Evolutionary conservation across 2,329 filamentous ascomycete genomes (phyloP), one percentile per base, ranked within the genome.

Genomic region (Verticillium albo-atrum): DNA sequence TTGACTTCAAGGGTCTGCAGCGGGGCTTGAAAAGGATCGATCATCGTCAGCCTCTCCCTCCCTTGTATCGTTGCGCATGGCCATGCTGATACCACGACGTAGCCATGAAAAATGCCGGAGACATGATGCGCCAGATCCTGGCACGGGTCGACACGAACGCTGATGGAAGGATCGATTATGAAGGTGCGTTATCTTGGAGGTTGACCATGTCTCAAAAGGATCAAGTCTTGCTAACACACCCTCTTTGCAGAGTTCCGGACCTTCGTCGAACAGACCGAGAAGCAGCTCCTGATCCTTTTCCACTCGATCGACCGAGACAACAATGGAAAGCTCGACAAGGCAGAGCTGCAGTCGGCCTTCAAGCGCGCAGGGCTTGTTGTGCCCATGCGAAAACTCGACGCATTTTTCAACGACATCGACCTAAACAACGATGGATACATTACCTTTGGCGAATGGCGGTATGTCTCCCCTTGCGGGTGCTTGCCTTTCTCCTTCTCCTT

Each of bases 381-480:
- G 14, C 89, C 92, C 25, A 87, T 81, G 66, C 84, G 87, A 58
- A 90, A 92, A 69, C 78, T 99, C 53, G 85, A 91, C 64, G 84
- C 87, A 63, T 98, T 99, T 78, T 97, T 99, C 71, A 78, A 84
- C 64, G 89, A 97, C 71, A 89, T 99, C 68, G 95, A 99, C 73
- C 83, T 85, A 70, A 94, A 99, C 76, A 85, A 89, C 66, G 93
- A 99, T 72, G 92, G 92, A 54, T 86, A 79, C 64, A 96, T 98
- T 67, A 92, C 83, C 63, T 98, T 96, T 75, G 88, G 92, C 65
- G 95, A 99, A 82, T 98, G 95, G 95, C 89, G 94, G 94, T 97
- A 86, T 76, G 89, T 80, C 60, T n/a, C 57, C 37, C 26, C 52
- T 60, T 62, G 54, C 32, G 56, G 60, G 37, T 58, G 42, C 23